phyloP scores from a whole-genome alignment of 2,329 filamentous ascomycete species.

The Ilyonectria sp. region DNA sequence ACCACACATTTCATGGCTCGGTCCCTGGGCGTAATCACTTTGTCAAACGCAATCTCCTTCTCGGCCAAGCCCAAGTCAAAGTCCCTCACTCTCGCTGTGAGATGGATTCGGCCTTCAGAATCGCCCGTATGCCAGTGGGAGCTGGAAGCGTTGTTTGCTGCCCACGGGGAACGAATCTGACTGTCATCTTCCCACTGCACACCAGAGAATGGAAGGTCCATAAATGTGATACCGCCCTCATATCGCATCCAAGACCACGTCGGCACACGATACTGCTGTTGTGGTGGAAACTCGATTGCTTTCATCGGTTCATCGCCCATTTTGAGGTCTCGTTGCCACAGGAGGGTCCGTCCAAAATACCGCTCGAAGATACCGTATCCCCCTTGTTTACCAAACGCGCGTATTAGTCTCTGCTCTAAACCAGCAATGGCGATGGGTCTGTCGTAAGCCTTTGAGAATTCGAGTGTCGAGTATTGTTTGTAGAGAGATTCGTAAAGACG shows the following conservation, averaged over 20 bases:
- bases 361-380: constrained; percentile 40
- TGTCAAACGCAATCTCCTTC: constrained; percentile 21
- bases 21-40: neutral
- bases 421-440: constrained; percentile 40
- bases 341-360: constrained; percentile 33
- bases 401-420: constrained; percentile 32
- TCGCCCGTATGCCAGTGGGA: constrained; percentile 31
- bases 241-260: constrained; percentile 57
- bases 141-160: neutral
- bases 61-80: neutral
- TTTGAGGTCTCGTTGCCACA: constrained; percentile 32
- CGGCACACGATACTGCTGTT: constrained; percentile 37
- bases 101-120: constrained; percentile 2
- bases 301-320: neutral
- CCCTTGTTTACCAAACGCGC: constrained; percentile 31
- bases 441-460: constrained; percentile 31
- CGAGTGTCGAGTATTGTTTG: constrained; percentile 34
- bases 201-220: constrained; percentile 40
- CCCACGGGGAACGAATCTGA: constrained; percentile 30
- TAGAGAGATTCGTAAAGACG: constrained; percentile 35
- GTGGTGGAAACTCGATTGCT: constrained; percentile 18
- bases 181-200: constrained; percentile 31
- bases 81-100: constrained; percentile 24
- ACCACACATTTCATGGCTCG: constrained; percentile 17
- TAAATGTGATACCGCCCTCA: constrained; percentile 49